Percentiles rank a stretch among this genome's conserved stretches.
These are phyloP conservation scores for Zygoascus flipseniorum DNA, from an alignment of 805 yeast genomes.

Conservation along the genomic window DNA sequence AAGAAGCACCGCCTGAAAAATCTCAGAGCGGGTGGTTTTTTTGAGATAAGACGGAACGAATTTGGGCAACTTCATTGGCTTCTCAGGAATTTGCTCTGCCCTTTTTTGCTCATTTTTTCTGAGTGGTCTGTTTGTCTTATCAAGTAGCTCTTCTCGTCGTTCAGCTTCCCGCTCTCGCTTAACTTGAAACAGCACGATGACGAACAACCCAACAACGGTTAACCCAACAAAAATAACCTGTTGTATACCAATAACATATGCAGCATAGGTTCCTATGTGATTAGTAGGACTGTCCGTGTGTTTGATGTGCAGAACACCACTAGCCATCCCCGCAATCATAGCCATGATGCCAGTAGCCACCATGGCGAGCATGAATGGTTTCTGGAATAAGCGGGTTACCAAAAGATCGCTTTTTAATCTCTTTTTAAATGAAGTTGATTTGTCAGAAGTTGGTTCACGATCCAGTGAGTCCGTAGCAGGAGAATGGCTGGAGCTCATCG, in stretches of 20 bases:
- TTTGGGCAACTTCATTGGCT: neutral
- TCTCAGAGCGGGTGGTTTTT: neutral
- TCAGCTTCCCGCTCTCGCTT: neutral
- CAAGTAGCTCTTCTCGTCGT: neutral
- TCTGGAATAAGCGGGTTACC: neutral
- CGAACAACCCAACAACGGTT: neutral
- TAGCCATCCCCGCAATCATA: neutral
- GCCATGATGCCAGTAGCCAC: neutral
- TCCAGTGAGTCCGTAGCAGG: no score
- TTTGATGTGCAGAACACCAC: neutral
- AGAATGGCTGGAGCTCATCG: neutral
- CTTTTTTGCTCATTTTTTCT: neutral
- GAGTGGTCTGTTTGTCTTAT: neutral
- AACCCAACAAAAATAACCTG: neutral
- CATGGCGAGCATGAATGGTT: neutral
- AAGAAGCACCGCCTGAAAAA: neutral
- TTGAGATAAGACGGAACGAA: neutral
- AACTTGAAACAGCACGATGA: neutral
- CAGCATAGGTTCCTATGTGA: neutral
- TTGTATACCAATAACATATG: neutral
- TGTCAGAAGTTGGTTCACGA: no score
- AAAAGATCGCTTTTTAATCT: neutral
- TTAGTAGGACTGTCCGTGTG: neutral
- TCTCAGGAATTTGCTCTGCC: neutral
- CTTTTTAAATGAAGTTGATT: no score